Evolutionary conservation across 2,329 filamentous ascomycete species (phyloP).

Genomic region (Neoarthrinium moseri): DNA sequence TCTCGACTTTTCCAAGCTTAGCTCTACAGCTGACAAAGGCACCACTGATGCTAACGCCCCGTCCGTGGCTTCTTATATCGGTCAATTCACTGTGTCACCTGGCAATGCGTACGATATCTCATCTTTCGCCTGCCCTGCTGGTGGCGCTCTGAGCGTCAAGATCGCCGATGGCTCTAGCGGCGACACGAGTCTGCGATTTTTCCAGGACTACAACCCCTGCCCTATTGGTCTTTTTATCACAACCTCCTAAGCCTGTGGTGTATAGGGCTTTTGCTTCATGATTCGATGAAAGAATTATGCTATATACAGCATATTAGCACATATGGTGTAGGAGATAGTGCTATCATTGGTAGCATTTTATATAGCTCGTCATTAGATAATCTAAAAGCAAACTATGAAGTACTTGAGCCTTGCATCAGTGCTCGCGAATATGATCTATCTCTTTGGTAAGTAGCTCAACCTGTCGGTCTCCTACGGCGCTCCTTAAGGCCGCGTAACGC

Average conservation of each 20-base stretch:
- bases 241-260: conserved; percentile 22
- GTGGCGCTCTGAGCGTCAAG: conserved; percentile 49
- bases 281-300: too few relatives aligned
- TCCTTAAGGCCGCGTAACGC: too few relatives aligned
- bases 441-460: too few relatives aligned
- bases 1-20: conserved; percentile 52
- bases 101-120: conserved; percentile 54
- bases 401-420: too few relatives aligned
- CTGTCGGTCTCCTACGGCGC: too few relatives aligned
- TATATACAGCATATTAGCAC: too few relatives aligned
- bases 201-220: conserved; percentile 60
- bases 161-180: conserved; percentile 40
- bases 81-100: conserved; percentile 41
- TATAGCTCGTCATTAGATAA: too few relatives aligned
- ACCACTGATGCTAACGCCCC: conserved; percentile 58
- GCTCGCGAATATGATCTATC: too few relatives aligned
- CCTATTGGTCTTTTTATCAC: conserved; percentile 40
- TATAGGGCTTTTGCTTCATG: too few relatives aligned
- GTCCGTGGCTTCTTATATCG: conserved; percentile 39
- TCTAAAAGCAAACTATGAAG: too few relatives aligned
- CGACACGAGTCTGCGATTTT: conserved; percentile 54
- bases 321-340: too few relatives aligned
- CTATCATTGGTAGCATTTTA: too few relatives aligned
- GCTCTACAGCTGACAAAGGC: conserved; percentile 37
- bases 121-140: conserved; percentile 54